phyloP scores from a whole-genome alignment of 768 basidiomycete species.

The Calocybe indica region DNA sequence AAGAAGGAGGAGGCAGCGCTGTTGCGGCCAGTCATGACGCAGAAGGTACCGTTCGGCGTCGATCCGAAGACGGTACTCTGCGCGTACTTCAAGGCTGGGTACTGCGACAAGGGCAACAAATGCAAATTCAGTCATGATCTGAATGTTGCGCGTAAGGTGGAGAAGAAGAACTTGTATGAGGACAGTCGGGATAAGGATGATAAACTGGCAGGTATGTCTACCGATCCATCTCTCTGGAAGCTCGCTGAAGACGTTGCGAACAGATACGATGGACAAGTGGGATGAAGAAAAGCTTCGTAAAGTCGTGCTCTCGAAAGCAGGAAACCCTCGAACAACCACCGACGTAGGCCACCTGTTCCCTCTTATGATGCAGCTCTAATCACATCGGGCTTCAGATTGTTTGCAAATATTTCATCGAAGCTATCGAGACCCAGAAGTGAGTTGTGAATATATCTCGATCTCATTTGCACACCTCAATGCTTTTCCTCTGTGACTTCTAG shows the following conservation, averaged over 20 bases:
- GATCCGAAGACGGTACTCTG: constrained; percentile 96
- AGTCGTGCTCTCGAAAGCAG: constrained; percentile 85
- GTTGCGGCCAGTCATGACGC: constrained; percentile 71
- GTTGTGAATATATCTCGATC: constrained; percentile 74
- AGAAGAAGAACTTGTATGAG: constrained; percentile 93
- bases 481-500: constrained; percentile 23
- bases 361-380: not conserved
- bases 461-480: constrained; percentile 85
- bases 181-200: constrained; percentile 68
- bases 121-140: constrained; percentile 98
- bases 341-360: constrained; percentile 50
- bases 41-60: constrained; percentile 91
- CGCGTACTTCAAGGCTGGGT: constrained; percentile 86
- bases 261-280: constrained; percentile 98
- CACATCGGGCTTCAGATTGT: constrained; percentile 61
- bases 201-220: constrained; percentile 56
- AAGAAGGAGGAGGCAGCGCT: constrained; percentile 82
- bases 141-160: constrained; percentile 83
- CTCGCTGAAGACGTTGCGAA: not conserved
- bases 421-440: constrained; percentile 86
- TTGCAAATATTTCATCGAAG: constrained; percentile 95
- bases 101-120: constrained; percentile 89
- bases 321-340: constrained; percentile 88
- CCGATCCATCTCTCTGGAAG: not conserved
- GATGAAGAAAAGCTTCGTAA: constrained; percentile 87